Base-by-base conservation (phyloP, 164 flowering plant genomes). In the Umbilicus rupestris region DNA sequence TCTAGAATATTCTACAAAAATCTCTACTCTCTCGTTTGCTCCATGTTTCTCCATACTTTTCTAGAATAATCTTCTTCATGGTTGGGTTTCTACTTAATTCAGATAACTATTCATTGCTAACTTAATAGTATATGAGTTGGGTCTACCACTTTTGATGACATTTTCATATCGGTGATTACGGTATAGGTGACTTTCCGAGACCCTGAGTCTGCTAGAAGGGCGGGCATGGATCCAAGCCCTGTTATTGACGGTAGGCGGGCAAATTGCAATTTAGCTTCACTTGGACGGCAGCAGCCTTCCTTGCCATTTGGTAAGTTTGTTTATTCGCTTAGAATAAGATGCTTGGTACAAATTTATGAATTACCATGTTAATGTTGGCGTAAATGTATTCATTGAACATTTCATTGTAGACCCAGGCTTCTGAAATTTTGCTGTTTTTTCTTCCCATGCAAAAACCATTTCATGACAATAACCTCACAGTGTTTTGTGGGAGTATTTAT, bases 131-230 rank as follows among this genome's bases (percentile, higher is more conserved):
- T 35, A 72, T 83, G 86, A 85, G 77, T 75, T 79, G 76, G 66
- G 72, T 75, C 73, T 57, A 14, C 44, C 44, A 14, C 47, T 58
- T 71, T 62, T 52, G 12, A 71, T 75, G 49, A n/a, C n/a, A n/a
- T n/a, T n/a, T n/a, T n/a, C n/a, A n/a, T n/a, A 63, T 81, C 78
- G 80, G 66, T 77, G 71, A 80, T 86, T 87, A 79, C 84, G 87
- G 82, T 78, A 78, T 85, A 92, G 98, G 98, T 92, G 78, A 92
- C 96, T 77, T 92, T 92, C 79, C 85, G 87, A 50, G 91, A 88
- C 57, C 85, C 92, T 19, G 95, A 92, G 59, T 80, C 93, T 71
- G 95, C 98, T n/a, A 85, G 78, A 81, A 85, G 89, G 72, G 95
- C 98, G 19, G 89, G 96, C 69, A 81, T 78, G 73, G 93, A 92